phyloP scores from a whole-genome alignment of 73 alveolate genomes.

The Symbiodinium pilosum region DNA sequence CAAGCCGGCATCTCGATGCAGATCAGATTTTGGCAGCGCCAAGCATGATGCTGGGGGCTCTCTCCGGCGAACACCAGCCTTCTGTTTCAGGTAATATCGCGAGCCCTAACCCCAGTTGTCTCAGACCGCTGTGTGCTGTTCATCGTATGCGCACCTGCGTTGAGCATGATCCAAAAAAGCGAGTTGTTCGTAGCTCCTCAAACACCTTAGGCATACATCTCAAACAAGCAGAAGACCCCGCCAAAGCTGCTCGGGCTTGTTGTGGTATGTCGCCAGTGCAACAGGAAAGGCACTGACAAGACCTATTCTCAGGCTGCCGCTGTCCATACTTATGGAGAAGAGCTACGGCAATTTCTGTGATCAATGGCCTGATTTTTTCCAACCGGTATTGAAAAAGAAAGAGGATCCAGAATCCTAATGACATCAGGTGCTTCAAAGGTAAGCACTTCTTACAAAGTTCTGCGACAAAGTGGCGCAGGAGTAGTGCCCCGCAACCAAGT shows the following conservation, averaged over 20 bases:
- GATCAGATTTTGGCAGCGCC: too few relatives aligned
- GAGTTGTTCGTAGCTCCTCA: too few relatives aligned
- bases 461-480: not conserved
- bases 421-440: not conserved
- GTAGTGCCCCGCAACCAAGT: not conserved
- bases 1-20: constrained; percentile 27
- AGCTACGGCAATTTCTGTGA: constrained; percentile 53
- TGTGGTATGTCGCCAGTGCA: too few relatives aligned
- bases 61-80: too few relatives aligned
- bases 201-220: constrained; percentile 38
- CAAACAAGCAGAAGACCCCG: not conserved
- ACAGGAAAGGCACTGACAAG: not conserved
- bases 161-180: too few relatives aligned
- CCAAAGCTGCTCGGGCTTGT: not conserved
- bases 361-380: constrained; percentile 33
- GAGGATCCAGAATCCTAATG: not conserved
- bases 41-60: too few relatives aligned
- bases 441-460: not conserved
- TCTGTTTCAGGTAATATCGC: too few relatives aligned
- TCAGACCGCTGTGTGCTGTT: too few relatives aligned
- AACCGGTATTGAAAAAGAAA: constrained; percentile 22
- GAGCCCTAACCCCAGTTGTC: too few relatives aligned
- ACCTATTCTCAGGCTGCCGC: constrained; percentile 30
- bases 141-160: too few relatives aligned
- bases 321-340: constrained; percentile 46